Base-by-base conservation (phyloP, 176 grass and related monocot genomes). In the Musa acuminata region DNA sequence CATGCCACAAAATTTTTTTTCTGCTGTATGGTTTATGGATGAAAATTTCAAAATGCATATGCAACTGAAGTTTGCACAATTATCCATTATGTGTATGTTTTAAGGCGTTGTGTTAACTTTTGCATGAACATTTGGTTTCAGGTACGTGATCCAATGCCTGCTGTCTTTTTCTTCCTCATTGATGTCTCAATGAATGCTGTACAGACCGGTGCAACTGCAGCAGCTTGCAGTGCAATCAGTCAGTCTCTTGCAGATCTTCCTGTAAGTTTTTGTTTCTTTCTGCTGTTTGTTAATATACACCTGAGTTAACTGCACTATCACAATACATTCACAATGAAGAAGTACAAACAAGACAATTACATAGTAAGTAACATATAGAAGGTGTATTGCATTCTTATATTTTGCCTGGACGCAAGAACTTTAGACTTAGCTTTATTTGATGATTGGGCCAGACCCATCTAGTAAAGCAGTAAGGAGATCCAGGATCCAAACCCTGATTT, bases 81-180 rank as follows among this genome's bases (percentile, higher is more conserved):
- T 20, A 21, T 50, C 25, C 8, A 20, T 9, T 16, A 8, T 11
- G n/a, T 70, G 69, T 25, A 49, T 64, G 65, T 62, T 52, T 19
- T 14, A 74, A 49, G 64, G 64, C 29, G 77, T 83, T 57, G 50
- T 52, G 80, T 51, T 48, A 70, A 68, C 53, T 60, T 80, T 80
- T 80, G 35, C 49, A 52, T 25, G 49, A 16, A 19, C 29, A 77
- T 81, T 52, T 85, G 74, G 63, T 16, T 29, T 76, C 88, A 96
- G 92, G 92, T 98, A 26, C 90, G 94, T 75, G 94, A 98, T 51
- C 94, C 94, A 53, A 98, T 98, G 94, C 94, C 90, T 71, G 90
- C 90, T 75, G 90, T 98, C 23, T 98, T 87, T 85, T 98, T 98
- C 73, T 98, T 98, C 82, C 78, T 98, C 65, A 81, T 98, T 81